A percentile compares a stretch with the other conserved stretches of the same genome.
Evolutionary conservation across 768 basidiomycete species (phyloP).

Genomic region (Suillus hirtellus): DNA sequence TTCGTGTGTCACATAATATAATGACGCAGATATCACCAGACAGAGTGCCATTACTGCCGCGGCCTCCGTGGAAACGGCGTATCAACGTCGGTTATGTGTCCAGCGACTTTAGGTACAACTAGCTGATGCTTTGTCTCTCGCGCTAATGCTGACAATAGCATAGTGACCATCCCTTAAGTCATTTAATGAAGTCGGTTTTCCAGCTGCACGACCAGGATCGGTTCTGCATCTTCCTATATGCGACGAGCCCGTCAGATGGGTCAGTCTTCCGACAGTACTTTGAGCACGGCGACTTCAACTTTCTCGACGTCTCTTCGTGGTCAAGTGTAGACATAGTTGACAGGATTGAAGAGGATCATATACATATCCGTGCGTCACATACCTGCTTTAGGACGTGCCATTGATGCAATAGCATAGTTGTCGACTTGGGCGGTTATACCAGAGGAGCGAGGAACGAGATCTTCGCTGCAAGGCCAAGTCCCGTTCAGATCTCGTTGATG

Average conservation of each 20-base stretch:
- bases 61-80: constrained; percentile 39
- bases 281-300: constrained; percentile 39
- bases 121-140: background rate
- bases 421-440: constrained; percentile 51
- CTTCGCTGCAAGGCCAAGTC: constrained; percentile 49
- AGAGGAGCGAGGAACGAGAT: constrained; percentile 54
- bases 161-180: constrained; percentile 52
- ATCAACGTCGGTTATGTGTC: constrained; percentile 52
- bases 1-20: constrained; percentile 44
- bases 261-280: constrained; percentile 45
- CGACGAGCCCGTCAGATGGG: constrained; percentile 48
- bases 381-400: background rate
- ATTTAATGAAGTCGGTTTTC: constrained; percentile 55
- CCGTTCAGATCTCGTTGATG: constrained; percentile 50
- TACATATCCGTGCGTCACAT: constrained; percentile 43
- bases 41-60: constrained; percentile 40
- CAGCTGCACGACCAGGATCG: constrained; percentile 39
- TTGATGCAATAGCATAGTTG: constrained; percentile 29
- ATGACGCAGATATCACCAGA: constrained; percentile 42
- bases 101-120: constrained; percentile 44
- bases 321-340: constrained; percentile 37
- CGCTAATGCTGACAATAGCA: constrained; percentile 1
- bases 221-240: constrained; percentile 48
- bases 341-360: constrained; percentile 41
- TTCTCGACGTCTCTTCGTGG: constrained; percentile 44